phyloP scores from a whole-genome alignment of 352 stramenopile species.

The Phytophthora constricta region DNA sequence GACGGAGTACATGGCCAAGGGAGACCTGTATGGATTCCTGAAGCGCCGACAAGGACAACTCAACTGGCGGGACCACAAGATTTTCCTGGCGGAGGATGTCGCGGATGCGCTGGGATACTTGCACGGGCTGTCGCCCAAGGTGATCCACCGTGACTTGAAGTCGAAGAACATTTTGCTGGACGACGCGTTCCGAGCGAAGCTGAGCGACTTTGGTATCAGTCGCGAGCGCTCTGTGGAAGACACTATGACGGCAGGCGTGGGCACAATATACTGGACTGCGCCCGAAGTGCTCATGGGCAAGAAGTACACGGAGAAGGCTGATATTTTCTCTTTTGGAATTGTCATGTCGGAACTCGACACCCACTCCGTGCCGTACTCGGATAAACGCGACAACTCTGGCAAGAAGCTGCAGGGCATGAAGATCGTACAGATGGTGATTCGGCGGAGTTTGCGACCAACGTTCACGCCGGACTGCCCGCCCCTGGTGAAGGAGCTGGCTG shows the following conservation, averaged over 20 bases:
- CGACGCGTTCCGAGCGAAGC: slow-evolving; percentile 63
- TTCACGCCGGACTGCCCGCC: slow-evolving; percentile 61
- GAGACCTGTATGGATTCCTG: slow-evolving; percentile 77
- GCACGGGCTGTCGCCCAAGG: slow-evolving; percentile 71
- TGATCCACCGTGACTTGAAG: slow-evolving; percentile 86
- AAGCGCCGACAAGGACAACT: slow-evolving; percentile 70
- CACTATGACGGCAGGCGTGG: slow-evolving; percentile 84
- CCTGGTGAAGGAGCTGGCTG: slow-evolving; percentile 64
- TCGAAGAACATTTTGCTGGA: slow-evolving; percentile 83
- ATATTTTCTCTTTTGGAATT: slow-evolving; percentile 88
- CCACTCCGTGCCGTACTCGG: slow-evolving; percentile 79
- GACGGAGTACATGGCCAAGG: slow-evolving; percentile 86
- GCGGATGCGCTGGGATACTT: slow-evolving; percentile 77
- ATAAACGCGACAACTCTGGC: slow-evolving; percentile 73
- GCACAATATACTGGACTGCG: slow-evolving; percentile 87
- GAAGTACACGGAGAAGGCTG: slow-evolving; percentile 86
- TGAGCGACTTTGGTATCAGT: slow-evolving; percentile 84
- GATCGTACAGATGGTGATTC: slow-evolving; percentile 86
- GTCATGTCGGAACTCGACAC: slow-evolving; percentile 85
- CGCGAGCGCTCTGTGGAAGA: slow-evolving; percentile 78
- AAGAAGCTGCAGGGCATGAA: slow-evolving; percentile 87
- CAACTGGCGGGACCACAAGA: slow-evolving; percentile 80
- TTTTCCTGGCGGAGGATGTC: slow-evolving; percentile 76
- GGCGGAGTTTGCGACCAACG: slow-evolving; percentile 68
- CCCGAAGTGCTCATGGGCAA: slow-evolving; percentile 83